phyloP scores from a whole-genome alignment of 2,329 filamentous ascomycete species.

The Aspergillus unguis region DNA sequence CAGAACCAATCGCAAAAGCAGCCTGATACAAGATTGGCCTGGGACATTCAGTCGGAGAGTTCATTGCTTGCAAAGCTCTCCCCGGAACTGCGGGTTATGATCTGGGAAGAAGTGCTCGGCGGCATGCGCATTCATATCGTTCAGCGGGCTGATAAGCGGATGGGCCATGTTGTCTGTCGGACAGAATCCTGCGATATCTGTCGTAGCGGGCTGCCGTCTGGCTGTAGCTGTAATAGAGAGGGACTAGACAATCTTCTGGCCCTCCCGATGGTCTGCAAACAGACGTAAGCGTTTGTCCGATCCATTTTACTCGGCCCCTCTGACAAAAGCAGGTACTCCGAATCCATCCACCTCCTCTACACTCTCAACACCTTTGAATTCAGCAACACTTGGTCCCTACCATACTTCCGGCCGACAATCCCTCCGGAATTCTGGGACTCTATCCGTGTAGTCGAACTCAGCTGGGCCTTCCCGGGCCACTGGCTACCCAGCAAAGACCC shows the following conservation, averaged over 20 bases:
- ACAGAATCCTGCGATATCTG: conserved; percentile 34
- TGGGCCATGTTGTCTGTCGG: conserved; percentile 33
- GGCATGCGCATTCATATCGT: conserved; percentile 35
- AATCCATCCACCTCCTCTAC: conserved; percentile 37
- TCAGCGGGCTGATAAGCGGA: conserved; percentile 29
- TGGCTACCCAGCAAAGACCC: conserved; percentile 42
- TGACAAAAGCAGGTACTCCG: conserved; percentile 28
- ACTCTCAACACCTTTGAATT: conserved; percentile 37
- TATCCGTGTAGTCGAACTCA: conserved; percentile 35
- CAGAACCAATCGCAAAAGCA: conserved; percentile 13
- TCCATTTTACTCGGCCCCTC: not conserved
- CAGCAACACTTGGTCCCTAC: conserved; percentile 40
- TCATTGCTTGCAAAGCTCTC: conserved; percentile 32
- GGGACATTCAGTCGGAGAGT: conserved; percentile 24
- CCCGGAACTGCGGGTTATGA: conserved; percentile 35
- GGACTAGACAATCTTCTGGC: conserved; percentile 24
- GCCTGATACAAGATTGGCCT: conserved; percentile 14
- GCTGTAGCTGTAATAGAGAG: conserved; percentile 17
- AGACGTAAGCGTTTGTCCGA: conserved; percentile 27
- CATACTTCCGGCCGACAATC: conserved; percentile 37
- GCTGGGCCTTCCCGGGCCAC: conserved; percentile 40
- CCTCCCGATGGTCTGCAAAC: conserved; percentile 33
- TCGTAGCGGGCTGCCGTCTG: conserved; percentile 28
- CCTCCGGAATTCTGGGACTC: conserved; percentile 26
- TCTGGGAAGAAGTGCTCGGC: conserved; percentile 36